Evolutionary conservation across 805 yeast genomes (phyloP).

Genomic region (Starmerella bacillaris): DNA sequence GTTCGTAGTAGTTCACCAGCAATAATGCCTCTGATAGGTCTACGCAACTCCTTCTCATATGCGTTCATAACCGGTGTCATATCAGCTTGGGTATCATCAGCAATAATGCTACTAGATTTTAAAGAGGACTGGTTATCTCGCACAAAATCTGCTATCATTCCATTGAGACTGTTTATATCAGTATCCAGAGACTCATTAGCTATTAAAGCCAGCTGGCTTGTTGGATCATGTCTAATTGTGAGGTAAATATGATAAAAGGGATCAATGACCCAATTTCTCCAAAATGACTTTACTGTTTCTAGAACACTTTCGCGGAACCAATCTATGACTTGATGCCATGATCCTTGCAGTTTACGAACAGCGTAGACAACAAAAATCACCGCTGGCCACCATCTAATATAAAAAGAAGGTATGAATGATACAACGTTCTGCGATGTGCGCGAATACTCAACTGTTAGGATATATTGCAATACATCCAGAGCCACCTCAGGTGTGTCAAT

Average conservation of each 20-base stretch:
- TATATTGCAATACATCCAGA: constrained; percentile 9
- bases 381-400: constrained; percentile 52
- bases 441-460: constrained; percentile 4
- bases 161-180: constrained; percentile 60
- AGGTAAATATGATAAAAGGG: constrained; percentile 57
- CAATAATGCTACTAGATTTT: not conserved
- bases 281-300: constrained; percentile 49
- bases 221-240: constrained; percentile 72
- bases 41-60: constrained; percentile 57
- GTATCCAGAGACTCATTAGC: constrained; percentile 61
- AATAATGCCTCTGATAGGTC: constrained; percentile 46
- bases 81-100: constrained; percentile 25
- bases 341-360: constrained; percentile 26
- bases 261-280: constrained; percentile 64
- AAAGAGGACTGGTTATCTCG: constrained; percentile 20
- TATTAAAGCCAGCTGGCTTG: constrained; percentile 53
- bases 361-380: constrained; percentile 25
- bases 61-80: constrained; percentile 59
- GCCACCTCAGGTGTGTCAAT: constrained; percentile 7
- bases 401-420: constrained; percentile 8
- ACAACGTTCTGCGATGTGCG: not conserved
- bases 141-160: constrained; percentile 71
- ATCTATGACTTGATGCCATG: constrained; percentile 33
- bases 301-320: constrained; percentile 44
- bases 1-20: constrained; percentile 60